Base-by-base conservation (phyloP, 257 asterid genomes). In the Henckelia pumila region DNA sequence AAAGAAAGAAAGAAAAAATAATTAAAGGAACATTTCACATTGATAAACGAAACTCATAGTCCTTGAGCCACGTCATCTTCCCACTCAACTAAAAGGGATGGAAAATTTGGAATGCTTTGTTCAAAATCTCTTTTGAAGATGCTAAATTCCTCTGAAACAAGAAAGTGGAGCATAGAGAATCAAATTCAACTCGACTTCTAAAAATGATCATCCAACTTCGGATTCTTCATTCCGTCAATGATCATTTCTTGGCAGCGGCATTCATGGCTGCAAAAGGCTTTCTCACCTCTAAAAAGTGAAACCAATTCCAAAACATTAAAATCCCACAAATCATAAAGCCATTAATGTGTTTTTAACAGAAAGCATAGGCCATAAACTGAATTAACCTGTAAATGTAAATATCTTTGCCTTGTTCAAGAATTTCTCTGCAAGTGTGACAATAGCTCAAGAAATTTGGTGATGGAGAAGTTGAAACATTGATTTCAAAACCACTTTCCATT, bases 301-400 rank as follows among this genome's bases (percentile, higher is more conserved):
- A 26, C 2, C 59, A 8, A 47, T 6, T 4, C 25, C 44, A 68
- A 40, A 40, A 4, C 29, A 17, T 17, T 22, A 20, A 20, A 13
- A 29, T 33, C 21, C 30, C 66, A 25, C n/a, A 64, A 56, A 26
- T 17, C 1, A 28, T 16, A 56, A 14, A 61, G 3, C 61, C 14
- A n/a, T 30, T 2, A 61, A 61, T 6, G 30, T 21, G 35, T 8
- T 22, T 61, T 5, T 49, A 21, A 56, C 16, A 22, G 49, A 22
- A 11, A 11, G 23, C 17, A 13, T 47, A 47, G 55, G 55, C 55
- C 21, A 52, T 28, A 37, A 50, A 50, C 35, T 37, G 35, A n/a
- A 44, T 75, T 70, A 53, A 88, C 97, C 98, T 86, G 88, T 90
- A 86, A 74, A 86, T 83, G 83, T 70, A 86, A 56, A 85, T 83